Evolutionary conservation across 192 early-diverging fungal genomes (phyloP).

Genomic region (Dimargaris verticillata): DNA sequence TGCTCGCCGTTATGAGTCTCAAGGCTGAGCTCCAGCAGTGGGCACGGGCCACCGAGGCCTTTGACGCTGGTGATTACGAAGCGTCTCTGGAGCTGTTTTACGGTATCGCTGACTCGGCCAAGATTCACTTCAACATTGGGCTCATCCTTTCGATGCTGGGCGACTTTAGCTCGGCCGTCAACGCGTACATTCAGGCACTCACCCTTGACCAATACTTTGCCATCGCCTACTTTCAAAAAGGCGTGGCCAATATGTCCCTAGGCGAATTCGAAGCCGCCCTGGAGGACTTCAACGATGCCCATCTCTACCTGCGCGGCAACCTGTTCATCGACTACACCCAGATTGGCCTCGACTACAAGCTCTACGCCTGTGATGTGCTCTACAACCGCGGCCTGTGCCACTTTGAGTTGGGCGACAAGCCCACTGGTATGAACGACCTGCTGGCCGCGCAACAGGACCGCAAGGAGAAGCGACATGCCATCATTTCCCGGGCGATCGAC

Average conservation of each 20-base stretch:
- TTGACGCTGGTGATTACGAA: slow-evolving; percentile 10
- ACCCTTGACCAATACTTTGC: slow-evolving; percentile 75
- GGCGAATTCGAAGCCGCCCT: slow-evolving; percentile 54
- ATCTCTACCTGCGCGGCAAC: slow-evolving; percentile 66
- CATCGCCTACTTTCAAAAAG: slow-evolving; percentile 84
- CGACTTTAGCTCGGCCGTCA: slow-evolving; percentile 61
- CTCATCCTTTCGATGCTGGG: slow-evolving; percentile 57
- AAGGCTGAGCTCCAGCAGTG: slow-evolving; percentile 9
- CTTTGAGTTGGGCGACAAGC: slow-evolving; percentile 52
- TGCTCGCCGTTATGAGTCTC: background rate
- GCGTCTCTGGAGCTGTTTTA: slow-evolving; percentile 12
- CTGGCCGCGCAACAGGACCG: slow-evolving; percentile 41
- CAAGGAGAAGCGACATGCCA: slow-evolving; percentile 48
- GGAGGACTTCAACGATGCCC: slow-evolving; percentile 63
- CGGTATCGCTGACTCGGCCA: slow-evolving; percentile 70
- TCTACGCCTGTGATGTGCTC: slow-evolving; percentile 74
- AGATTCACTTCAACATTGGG: slow-evolving; percentile 94
- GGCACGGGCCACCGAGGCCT: slow-evolving; percentile 8
- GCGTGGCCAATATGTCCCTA: slow-evolving; percentile 60
- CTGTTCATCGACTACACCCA: slow-evolving; percentile 88
- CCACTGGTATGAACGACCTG: slow-evolving; percentile 55
- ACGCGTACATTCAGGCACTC: slow-evolving; percentile 53
- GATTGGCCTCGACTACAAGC: slow-evolving; percentile 77
- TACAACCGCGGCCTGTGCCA: slow-evolving; percentile 83
- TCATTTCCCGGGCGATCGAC: slow-evolving; percentile 45